These are phyloP conservation scores for Penicillium sp. DNA, from an alignment of 2,329 filamentous ascomycete genomes.

Conservation along the genomic window DNA sequence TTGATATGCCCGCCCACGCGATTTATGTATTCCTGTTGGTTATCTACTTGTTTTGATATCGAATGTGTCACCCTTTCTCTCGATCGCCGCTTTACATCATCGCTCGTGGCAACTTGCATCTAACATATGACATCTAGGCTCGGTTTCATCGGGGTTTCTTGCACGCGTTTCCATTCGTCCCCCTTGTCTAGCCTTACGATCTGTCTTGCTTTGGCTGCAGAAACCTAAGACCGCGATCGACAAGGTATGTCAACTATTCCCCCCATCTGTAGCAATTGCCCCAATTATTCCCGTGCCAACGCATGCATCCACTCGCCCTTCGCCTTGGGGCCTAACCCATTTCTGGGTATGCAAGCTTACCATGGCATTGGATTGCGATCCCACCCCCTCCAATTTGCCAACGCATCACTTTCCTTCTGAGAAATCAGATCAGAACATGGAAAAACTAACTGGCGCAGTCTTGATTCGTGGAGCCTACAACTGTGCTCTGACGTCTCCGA, in stretches of 20 bases:
- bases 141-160: not conserved
- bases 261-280: constrained; percentile 30
- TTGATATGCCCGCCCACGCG: not conserved
- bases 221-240: constrained; percentile 28
- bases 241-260: constrained; percentile 36
- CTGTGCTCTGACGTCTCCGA: constrained; percentile 29
- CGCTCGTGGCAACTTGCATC: constrained; percentile 10
- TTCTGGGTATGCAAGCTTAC: constrained; percentile 23
- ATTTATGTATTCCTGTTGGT: constrained; percentile 1
- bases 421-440: not conserved
- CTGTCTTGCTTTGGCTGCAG: constrained; percentile 23
- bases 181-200: constrained; percentile 9
- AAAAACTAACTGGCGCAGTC: constrained; percentile 15
- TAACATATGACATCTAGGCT: constrained; percentile 13
- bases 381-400: constrained; percentile 24
- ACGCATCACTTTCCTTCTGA: constrained; percentile 23
- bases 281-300: constrained; percentile 34
- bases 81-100: constrained; percentile 21
- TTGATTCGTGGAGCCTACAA: constrained; percentile 23
- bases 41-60: not conserved
- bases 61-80: constrained; percentile 8
- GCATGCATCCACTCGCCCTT: constrained; percentile 35
- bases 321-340: constrained; percentile 26
- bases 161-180: constrained; percentile 12
- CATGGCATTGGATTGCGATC: constrained; percentile 12